Evolutionary conservation across 208 protist genomes (phyloP).

Genomic region (Crithidia bombi): DNA sequence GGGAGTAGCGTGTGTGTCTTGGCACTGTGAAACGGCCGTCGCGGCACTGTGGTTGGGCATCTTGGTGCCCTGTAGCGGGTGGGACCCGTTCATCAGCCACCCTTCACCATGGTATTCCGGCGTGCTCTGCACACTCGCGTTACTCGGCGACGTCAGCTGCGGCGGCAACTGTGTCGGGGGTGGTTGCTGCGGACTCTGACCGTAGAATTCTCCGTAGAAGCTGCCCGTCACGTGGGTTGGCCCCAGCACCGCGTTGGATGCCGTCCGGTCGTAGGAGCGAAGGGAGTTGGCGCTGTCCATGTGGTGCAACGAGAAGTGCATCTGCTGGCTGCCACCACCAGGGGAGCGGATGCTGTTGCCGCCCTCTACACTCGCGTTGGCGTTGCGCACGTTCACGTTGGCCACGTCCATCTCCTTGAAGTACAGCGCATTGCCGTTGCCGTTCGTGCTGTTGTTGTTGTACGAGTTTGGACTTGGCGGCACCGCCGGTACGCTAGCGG

Average conservation of each 20-base stretch:
- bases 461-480: background rate
- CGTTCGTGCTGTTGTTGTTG: conserved; percentile 7
- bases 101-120: background rate
- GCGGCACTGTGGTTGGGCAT: background rate
- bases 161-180: background rate
- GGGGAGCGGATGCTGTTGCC: background rate
- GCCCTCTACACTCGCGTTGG: background rate
- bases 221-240: conserved; percentile 16
- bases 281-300: conserved; percentile 10
- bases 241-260: conserved; percentile 12
- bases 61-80: background rate
- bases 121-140: background rate
- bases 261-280: conserved; percentile 6
- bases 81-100: background rate
- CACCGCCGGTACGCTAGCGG: background rate
- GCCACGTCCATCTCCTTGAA: conserved; percentile 4
- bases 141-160: background rate
- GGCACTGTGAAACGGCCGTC: background rate
- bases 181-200: conserved; percentile 1
- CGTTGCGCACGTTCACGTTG: background rate
- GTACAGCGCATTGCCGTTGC: background rate
- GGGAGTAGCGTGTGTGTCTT: background rate
- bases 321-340: conserved; percentile 1
- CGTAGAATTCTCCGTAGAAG: conserved; percentile 26
- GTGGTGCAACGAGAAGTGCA: conserved; percentile 7